Evolutionary conservation across 352 stramenopile species (phyloP).

Genomic region (Phytophthora cryptogea): DNA sequence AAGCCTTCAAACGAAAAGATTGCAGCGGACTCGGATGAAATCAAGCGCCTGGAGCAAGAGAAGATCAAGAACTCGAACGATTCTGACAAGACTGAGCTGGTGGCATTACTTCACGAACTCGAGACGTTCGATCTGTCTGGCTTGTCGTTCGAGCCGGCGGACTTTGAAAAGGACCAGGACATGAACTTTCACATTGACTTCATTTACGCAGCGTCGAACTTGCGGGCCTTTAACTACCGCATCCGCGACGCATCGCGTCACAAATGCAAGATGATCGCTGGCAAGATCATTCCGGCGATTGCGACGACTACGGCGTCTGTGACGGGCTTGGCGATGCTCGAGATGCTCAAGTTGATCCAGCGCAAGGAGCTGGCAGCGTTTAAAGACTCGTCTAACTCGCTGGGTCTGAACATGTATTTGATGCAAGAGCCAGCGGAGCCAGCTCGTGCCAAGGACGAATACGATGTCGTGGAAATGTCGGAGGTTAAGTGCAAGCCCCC

Average conservation of each 20-base stretch:
- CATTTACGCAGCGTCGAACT: constrained; percentile 97
- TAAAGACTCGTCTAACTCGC: constrained; percentile 93
- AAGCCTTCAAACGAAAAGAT: constrained; percentile 83
- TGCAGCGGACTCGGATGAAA: constrained; percentile 67
- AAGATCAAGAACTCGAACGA: constrained; percentile 69
- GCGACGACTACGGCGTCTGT: constrained; percentile 99
- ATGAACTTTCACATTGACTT: constrained; percentile 97
- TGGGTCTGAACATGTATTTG: constrained; percentile 93
- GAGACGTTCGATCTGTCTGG: constrained; percentile 58
- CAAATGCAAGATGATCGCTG: constrained; percentile 98
- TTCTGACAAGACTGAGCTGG: constrained; percentile 69
- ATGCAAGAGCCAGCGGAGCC: constrained; percentile 88
- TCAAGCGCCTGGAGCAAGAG: constrained; percentile 69
- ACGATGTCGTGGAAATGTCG: constrained; percentile 89
- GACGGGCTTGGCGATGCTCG: constrained; percentile 95
- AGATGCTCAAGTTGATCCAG: constrained; percentile 90
- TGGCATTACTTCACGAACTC: constrained; percentile 70
- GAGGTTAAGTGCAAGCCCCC: constrained; percentile 87
- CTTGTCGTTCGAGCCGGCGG: constrained; percentile 74
- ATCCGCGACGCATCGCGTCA: constrained; percentile 83
- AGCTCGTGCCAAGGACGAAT: constrained; percentile 91
- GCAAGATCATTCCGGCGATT: constrained; percentile 99
- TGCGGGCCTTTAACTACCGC: constrained; percentile 92
- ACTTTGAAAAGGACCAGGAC: constrained; percentile 99
- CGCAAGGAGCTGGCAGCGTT: constrained; percentile 88